Percentiles rank a stretch among this genome's conserved stretches.
Evolutionary conservation across 768 basidiomycete genomes (phyloP).

Genomic region (Amanita rubescens): DNA sequence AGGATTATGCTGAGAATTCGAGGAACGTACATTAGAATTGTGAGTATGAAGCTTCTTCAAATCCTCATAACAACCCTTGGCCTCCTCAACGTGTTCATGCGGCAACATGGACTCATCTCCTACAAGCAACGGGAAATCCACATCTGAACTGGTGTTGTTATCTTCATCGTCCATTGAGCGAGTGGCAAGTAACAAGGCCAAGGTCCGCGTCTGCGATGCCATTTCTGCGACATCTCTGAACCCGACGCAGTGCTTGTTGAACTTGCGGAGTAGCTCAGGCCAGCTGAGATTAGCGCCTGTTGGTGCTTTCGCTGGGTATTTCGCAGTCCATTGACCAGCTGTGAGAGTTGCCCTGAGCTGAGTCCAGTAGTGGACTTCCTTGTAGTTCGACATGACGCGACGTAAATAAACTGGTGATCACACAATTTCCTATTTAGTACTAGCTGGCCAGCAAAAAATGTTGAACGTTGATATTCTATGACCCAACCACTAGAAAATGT

Average conservation of each 20-base stretch:
- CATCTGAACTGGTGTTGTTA: constrained; percentile 19
- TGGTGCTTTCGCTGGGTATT: constrained; percentile 51
- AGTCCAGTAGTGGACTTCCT: constrained; percentile 73
- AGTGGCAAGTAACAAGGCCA: constrained; percentile 49
- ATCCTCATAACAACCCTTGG: constrained; percentile 41
- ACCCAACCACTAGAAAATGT: too few relatives aligned
- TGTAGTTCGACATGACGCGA: constrained; percentile 28
- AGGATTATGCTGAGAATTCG: background rate
- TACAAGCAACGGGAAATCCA: constrained; percentile 33
- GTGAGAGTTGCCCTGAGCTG: constrained; percentile 67
- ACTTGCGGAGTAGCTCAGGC: constrained; percentile 78
- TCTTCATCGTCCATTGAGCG: constrained; percentile 48
- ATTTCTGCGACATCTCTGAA: constrained; percentile 55
- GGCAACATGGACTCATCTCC: constrained; percentile 51
- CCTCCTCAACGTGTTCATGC: constrained; percentile 53
- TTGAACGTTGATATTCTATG: too few relatives aligned
- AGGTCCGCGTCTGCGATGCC: constrained; percentile 57
- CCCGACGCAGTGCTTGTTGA: constrained; percentile 74
- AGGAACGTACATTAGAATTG: constrained; percentile 50
- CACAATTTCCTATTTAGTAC: constrained; percentile 15
- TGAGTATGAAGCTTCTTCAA: constrained; percentile 43
- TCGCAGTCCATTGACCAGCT: constrained; percentile 65
- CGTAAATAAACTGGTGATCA: background rate
- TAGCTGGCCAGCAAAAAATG: too few relatives aligned
- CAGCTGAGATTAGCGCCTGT: constrained; percentile 53